Conservation (phyloP, 129 eudicot genomes). For the Oenanthe sinensis region DNA sequence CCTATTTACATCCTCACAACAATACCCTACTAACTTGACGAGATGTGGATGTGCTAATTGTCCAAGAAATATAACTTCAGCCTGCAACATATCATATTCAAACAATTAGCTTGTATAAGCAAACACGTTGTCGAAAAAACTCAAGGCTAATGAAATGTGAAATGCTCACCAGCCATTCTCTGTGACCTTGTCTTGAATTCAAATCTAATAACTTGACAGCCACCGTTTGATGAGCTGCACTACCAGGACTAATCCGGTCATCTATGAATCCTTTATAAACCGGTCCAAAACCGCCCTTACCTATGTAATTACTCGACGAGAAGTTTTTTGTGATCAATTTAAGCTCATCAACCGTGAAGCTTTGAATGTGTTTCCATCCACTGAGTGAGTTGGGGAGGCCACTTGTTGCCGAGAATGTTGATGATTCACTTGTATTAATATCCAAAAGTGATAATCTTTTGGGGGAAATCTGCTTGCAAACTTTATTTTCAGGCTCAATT, state of each 20-base stretch:
- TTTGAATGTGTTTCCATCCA: conserved; percentile 56
- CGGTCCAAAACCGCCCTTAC: conserved; percentile 93
- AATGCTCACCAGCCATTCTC: conserved; percentile 81
- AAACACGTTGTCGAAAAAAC: neutral
- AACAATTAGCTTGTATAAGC: neutral
- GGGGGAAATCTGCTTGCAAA: conserved; percentile 25
- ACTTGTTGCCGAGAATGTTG: conserved; percentile 28
- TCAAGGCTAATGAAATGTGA: neutral
- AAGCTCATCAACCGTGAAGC: conserved; percentile 52
- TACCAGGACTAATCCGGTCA: conserved; percentile 53
- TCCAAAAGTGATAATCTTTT: conserved; percentile 60
- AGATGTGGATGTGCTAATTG: conserved; percentile 93
- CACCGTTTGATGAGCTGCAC: conserved; percentile 77
- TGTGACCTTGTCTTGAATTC: conserved; percentile 83
- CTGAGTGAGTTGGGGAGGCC: conserved; percentile 45
- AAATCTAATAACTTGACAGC: conserved; percentile 78
- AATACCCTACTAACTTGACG: conserved; percentile 87
- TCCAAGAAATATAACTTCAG: conserved; percentile 84
- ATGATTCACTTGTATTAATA: conserved; percentile 29
- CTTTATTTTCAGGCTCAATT: conserved; percentile 17
- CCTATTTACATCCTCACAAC: conserved; percentile 80
- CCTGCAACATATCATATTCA: conserved; percentile 22
- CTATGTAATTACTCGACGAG: conserved; percentile 54
- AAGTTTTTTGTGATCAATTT: conserved; percentile 56
- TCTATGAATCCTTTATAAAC: conserved; percentile 82